Evolutionary conservation across 352 stramenopile genomes (phyloP).

Genomic region (Phytopythium helicoides): DNA sequence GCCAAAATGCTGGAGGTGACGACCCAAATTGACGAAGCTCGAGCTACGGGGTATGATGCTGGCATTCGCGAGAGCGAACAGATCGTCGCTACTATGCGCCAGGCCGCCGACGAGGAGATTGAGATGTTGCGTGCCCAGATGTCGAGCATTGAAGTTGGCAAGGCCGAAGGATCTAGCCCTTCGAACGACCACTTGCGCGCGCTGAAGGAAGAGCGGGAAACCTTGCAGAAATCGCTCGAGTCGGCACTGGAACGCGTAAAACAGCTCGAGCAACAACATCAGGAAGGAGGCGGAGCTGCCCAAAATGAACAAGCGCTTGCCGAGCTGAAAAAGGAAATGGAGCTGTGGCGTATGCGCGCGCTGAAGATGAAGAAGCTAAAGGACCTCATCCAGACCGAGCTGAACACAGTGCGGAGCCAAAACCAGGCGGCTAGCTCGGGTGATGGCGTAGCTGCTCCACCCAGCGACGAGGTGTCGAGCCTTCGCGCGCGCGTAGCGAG

Average conservation of each 20-base stretch:
- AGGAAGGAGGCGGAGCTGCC: slow-evolving; percentile 2
- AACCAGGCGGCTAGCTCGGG: background rate
- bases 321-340: slow-evolving; percentile 48
- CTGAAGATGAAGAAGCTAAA: slow-evolving; percentile 88
- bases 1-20: slow-evolving; percentile 65
- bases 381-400: slow-evolving; percentile 57
- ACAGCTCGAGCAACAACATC: slow-evolving; percentile 22
- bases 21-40: slow-evolving; percentile 76
- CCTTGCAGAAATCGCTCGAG: slow-evolving; percentile 23
- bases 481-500: slow-evolving; percentile 31
- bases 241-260: slow-evolving; percentile 10
- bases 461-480: slow-evolving; percentile 20
- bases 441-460: slow-evolving; percentile 1
- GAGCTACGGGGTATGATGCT: slow-evolving; percentile 64
- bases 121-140: slow-evolving; percentile 23
- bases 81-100: slow-evolving; percentile 59
- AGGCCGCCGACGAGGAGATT: slow-evolving; percentile 46
- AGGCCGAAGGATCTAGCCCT: slow-evolving; percentile 1
- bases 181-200: slow-evolving; percentile 5
- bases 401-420: slow-evolving; percentile 31
- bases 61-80: slow-evolving; percentile 73
- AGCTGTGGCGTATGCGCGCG: slow-evolving; percentile 75
- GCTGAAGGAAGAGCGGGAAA: slow-evolving; percentile 26
- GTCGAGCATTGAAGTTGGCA: background rate
- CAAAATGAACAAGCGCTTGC: slow-evolving; percentile 7